These are phyloP conservation scores for Pseudopyricularia cyperi DNA, from an alignment of 2,329 filamentous ascomycete species.

Conservation along the genomic window DNA sequence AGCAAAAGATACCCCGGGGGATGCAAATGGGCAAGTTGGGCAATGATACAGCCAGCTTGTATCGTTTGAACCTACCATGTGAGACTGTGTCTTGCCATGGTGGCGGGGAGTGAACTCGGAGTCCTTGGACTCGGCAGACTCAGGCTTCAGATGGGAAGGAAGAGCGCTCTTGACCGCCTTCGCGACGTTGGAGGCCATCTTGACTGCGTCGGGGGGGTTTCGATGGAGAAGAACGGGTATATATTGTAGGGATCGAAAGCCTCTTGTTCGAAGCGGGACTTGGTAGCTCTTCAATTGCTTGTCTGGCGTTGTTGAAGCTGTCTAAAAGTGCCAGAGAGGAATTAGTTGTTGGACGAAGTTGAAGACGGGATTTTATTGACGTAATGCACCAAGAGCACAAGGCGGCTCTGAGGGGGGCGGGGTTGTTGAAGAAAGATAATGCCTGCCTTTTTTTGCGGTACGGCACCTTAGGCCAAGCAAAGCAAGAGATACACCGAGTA, in stretches of 20 bases:
- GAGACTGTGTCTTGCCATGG: constrained; percentile 74
- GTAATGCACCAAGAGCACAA: not conserved
- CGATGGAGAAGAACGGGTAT: not conserved
- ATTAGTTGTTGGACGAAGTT: not conserved
- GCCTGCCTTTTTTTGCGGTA: not conserved
- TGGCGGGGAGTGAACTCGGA: constrained; percentile 49
- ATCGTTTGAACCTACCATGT: constrained; percentile 53
- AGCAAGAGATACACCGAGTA: not conserved
- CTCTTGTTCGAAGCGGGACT: no score
- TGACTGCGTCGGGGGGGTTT: constrained; percentile 9
- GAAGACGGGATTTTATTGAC: not conserved
- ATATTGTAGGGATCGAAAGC: no score
- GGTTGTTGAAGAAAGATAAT: not conserved
- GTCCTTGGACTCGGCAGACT: constrained; percentile 26
- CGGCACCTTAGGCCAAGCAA: not conserved
- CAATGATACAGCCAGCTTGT: not conserved
- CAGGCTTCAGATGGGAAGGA: constrained; percentile 71
- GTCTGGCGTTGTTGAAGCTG: no score
- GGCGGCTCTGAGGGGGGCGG: no score
- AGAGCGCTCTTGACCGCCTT: constrained; percentile 66
- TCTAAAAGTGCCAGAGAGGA: no score
- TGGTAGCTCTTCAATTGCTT: no score
- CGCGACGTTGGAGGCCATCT: constrained; percentile 60
- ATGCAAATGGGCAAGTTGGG: no score
- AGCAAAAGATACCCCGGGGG: not conserved